Evolutionary conservation across 768 basidiomycete genomes (phyloP).

Genomic region (Lactarius tabidus): DNA sequence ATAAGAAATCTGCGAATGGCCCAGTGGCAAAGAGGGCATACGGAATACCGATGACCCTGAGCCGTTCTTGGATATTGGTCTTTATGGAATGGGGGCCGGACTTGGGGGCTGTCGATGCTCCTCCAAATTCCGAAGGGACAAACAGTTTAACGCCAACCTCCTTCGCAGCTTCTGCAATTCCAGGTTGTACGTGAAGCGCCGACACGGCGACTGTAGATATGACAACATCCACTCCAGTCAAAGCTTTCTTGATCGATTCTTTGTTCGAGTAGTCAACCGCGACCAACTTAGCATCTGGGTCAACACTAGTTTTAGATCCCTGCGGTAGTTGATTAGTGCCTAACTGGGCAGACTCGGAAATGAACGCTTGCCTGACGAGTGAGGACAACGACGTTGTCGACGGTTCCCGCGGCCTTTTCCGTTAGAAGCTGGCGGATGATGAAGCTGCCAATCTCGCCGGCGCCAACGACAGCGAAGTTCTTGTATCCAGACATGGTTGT

Average conservation of each 20-base stretch:
- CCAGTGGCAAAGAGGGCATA: conserved; percentile 22
- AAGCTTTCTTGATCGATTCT: conserved; percentile 8
- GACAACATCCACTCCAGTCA: conserved; percentile 16
- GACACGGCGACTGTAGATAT: conserved; percentile 15
- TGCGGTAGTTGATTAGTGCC: neutral
- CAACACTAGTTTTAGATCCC: neutral
- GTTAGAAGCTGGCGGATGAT: too few species aligned
- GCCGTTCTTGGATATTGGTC: neutral
- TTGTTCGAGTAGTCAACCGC: conserved; percentile 12
- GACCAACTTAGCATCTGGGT: conserved; percentile 6
- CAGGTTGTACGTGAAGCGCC: conserved; percentile 19
- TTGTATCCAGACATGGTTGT: neutral
- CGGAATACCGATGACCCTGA: conserved; percentile 14
- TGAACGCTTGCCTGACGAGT: too few species aligned
- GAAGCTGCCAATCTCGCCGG: conserved; percentile 5
- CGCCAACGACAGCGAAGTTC: conserved; percentile 16
- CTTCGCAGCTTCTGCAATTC: conserved; percentile 26
- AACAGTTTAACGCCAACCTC: conserved; percentile 31
- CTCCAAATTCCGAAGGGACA: conserved; percentile 32
- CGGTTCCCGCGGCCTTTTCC: too few species aligned
- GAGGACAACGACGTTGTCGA: too few species aligned
- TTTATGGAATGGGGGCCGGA: conserved; percentile 5
- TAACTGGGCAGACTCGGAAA: neutral
- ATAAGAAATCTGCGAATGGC: conserved; percentile 10
- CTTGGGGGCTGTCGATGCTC: conserved; percentile 11